Conservation (phyloP, 2,329 filamentous ascomycete species). For the Neonectria sp. region DNA sequence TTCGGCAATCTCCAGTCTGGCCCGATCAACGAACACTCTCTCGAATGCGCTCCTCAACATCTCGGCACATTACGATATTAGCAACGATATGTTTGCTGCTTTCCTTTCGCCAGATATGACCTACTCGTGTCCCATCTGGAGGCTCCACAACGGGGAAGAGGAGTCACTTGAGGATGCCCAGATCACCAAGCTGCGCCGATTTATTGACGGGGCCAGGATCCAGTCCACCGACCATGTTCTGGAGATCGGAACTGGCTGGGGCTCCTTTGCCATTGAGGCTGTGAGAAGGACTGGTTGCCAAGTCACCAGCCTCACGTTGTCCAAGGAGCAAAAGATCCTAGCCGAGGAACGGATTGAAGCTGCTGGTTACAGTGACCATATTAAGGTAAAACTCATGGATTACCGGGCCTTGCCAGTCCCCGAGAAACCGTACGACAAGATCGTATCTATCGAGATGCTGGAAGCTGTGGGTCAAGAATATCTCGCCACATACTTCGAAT, state of each 20-base stretch:
- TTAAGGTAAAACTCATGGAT: conserved; percentile 78
- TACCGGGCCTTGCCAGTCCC: conserved; percentile 75
- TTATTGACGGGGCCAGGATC: conserved; percentile 76
- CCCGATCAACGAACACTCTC: conserved; percentile 70
- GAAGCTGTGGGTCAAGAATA: conserved; percentile 81
- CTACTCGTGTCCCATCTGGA: conserved; percentile 80
- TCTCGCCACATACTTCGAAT: conserved; percentile 76
- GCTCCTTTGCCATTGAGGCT: conserved; percentile 80
- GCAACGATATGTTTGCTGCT: conserved; percentile 82
- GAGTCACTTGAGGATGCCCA: conserved; percentile 78
- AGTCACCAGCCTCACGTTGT: conserved; percentile 79
- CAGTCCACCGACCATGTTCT: conserved; percentile 77
- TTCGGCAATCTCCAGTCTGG: conserved; percentile 70
- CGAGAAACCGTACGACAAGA: conserved; percentile 74
- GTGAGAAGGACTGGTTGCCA: conserved; percentile 76
- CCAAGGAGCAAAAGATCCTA: conserved; percentile 77
- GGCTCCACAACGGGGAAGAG: conserved; percentile 48
- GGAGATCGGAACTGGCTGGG: conserved; percentile 85
- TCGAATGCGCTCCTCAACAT: conserved; percentile 76
- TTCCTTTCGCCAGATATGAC: conserved; percentile 85
- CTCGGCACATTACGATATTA: conserved; percentile 82
- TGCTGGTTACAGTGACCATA: conserved; percentile 72
- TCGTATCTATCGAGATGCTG: conserved; percentile 84
- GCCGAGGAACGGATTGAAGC: conserved; percentile 75
- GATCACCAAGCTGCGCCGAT: conserved; percentile 75